These are phyloP conservation scores for Citrullus mucosospermus DNA, from an alignment of 306 rosid genomes.

Conservation along the genomic window DNA sequence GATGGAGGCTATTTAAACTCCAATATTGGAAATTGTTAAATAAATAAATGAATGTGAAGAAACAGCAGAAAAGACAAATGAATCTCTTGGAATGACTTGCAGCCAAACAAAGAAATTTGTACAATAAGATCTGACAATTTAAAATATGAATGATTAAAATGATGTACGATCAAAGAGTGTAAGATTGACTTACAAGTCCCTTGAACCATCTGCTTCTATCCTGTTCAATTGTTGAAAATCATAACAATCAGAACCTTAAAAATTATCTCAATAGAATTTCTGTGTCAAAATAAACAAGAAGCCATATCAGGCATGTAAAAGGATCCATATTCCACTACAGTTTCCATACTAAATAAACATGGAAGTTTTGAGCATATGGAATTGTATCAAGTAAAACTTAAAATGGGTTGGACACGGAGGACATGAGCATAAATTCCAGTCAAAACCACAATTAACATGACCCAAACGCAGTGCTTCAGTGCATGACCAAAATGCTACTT, in stretches of 20 bases:
- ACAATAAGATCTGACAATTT: neutral
- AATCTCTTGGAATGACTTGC: neutral
- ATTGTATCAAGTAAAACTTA: neutral
- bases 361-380: neutral
- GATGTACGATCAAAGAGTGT: neutral
- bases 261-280: neutral
- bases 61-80: neutral
- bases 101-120: neutral
- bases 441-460: neutral
- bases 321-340: neutral
- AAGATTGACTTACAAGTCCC: slow-evolving; percentile 55
- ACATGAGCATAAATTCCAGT: neutral
- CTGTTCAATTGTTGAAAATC: slow-evolving; percentile 38
- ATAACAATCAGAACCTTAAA: slow-evolving; percentile 25
- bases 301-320: neutral
- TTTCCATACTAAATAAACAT: neutral
- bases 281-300: neutral
- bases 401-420: neutral
- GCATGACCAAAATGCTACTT: neutral
- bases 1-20: neutral
- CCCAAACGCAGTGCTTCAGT: neutral
- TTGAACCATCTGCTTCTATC: slow-evolving; percentile 72
- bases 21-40: neutral
- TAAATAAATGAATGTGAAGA: neutral
- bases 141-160: neutral